Conservation (phyloP, 176 grass and related monocot genomes). For the Dactylis glomerata region DNA sequence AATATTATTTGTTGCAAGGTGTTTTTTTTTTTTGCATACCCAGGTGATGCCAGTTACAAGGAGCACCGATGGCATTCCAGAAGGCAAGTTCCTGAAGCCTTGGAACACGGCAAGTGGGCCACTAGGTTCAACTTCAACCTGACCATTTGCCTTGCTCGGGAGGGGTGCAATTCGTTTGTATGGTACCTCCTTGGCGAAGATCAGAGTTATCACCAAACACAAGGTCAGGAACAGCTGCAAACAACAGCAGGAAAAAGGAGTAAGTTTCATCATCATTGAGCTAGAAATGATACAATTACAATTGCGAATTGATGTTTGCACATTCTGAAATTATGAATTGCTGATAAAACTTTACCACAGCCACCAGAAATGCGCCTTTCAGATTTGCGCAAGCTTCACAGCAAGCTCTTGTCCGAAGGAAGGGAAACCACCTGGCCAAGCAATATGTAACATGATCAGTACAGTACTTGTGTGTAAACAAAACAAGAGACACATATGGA, state of each 20-base stretch:
- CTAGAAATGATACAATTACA: background rate
- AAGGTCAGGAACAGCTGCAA: conserved; percentile 61
- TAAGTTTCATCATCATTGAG: background rate
- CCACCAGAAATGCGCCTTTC: conserved; percentile 85
- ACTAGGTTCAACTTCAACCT: conserved; percentile 25
- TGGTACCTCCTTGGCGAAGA: conserved; percentile 70
- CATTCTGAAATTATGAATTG: background rate
- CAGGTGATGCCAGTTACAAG: conserved; percentile 82
- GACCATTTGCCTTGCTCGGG: conserved; percentile 43
- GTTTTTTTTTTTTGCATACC: too few relatives aligned
- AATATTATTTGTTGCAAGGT: too few relatives aligned
- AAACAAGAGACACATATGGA: background rate
- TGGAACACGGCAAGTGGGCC: conserved; percentile 34
- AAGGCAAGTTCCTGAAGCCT: conserved; percentile 73
- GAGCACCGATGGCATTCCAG: conserved; percentile 87
- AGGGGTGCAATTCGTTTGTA: conserved; percentile 31
- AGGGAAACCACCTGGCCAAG: conserved; percentile 75
- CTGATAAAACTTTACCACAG: conserved; percentile 54
- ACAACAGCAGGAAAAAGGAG: background rate
- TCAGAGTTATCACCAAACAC: conserved; percentile 44
- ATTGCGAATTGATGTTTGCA: background rate
- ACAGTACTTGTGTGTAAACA: background rate
- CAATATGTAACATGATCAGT: background rate
- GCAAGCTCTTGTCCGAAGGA: conserved; percentile 71
- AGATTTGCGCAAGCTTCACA: conserved; percentile 90